Evolutionary conservation across 805 yeast species (phyloP), one percentile per base, ranked within the genome.

Genomic region (Suhomyces kilbournensis): DNA sequence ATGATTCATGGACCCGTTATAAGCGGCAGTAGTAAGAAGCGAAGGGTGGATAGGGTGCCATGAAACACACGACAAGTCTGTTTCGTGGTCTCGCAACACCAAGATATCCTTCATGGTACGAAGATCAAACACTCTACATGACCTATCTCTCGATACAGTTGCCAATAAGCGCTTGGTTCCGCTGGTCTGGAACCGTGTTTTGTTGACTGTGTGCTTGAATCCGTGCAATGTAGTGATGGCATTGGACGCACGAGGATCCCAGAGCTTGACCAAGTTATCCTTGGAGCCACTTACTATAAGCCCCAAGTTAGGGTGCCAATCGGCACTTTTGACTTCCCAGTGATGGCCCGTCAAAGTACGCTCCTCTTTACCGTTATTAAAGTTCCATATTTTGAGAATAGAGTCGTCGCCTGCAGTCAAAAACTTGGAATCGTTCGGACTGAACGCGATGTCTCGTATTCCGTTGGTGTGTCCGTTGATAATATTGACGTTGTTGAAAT

Each of bases 301-400:
- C 0, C 97, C 97, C 69, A 90, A 72, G 10, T 79, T 77, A 4
- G 96, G 89, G 69, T 94, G 99, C 99, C 99, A 94, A 68, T 94
- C 98, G 50, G 96, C 89, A 50, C 92, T 84, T 66, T 94, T 94
- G 20, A 94, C 97, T 70, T 94, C 99, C 99, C 99, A 94, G 67
- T 96, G 97, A 70, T 94, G 99, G 2, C 98, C 98, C 22, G 84
- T 79, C 50, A 94, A 75, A 0, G 82, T 77, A 46, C 88, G 72
- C 65, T 94, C 99, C 60, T 90, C 94, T 53, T 80, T 75, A 35
- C 94, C 94, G 63, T 87, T 89, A 64, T 89, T 86, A 71, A 94
- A 94, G 70, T 92, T 90, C 97, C 98, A 94, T 38, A 94, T 85
- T 66, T 94, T 96, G 55, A 93, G 74, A 5, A 86, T 80, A 48